phyloP scores from a whole-genome alignment of 805 yeast species.

The Yamadazyma sp. region DNA sequence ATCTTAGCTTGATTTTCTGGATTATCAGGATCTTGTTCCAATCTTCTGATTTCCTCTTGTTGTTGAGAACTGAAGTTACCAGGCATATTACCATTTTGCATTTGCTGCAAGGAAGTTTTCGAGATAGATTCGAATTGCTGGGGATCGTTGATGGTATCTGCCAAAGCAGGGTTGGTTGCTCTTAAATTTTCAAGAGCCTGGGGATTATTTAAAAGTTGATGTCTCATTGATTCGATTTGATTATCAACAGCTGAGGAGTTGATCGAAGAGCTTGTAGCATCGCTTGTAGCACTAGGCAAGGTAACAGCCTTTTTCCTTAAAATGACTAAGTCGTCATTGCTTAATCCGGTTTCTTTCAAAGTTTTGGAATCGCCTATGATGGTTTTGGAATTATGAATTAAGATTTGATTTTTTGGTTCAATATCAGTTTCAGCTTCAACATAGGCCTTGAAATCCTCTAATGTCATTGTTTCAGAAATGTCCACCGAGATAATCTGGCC shows the following conservation, averaged over 20 bases:
- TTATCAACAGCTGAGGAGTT: constrained; percentile 14
- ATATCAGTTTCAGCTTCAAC: constrained; percentile 67
- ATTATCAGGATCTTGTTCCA: constrained; percentile 66
- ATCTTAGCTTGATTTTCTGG: constrained; percentile 67
- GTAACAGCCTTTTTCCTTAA: constrained; percentile 23
- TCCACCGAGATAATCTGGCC: constrained; percentile 48
- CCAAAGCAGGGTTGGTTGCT: constrained; percentile 46
- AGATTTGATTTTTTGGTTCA: constrained; percentile 42
- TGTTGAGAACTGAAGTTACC: constrained; percentile 8
- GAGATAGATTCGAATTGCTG: constrained; percentile 41
- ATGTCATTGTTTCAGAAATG: constrained; percentile 58
- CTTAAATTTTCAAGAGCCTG: constrained; percentile 32
- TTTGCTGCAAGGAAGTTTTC: constrained; percentile 30
- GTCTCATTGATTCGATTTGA: constrained; percentile 49
- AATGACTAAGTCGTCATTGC: constrained; percentile 59
- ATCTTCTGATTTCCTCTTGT: constrained; percentile 51
- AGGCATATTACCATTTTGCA: constrained; percentile 17
- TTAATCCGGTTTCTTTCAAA: constrained; percentile 45
- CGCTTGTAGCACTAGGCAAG: neutral
- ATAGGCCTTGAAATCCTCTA: constrained; percentile 70
- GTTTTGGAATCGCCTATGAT: constrained; percentile 30
- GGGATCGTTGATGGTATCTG: constrained; percentile 45
- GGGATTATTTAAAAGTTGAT: constrained; percentile 44
- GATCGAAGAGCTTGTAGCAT: neutral
- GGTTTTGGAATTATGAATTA: constrained; percentile 45